phyloP scores from a whole-genome alignment of 2,329 filamentous ascomycete genomes.

The Trichoderma koningiopsis region DNA sequence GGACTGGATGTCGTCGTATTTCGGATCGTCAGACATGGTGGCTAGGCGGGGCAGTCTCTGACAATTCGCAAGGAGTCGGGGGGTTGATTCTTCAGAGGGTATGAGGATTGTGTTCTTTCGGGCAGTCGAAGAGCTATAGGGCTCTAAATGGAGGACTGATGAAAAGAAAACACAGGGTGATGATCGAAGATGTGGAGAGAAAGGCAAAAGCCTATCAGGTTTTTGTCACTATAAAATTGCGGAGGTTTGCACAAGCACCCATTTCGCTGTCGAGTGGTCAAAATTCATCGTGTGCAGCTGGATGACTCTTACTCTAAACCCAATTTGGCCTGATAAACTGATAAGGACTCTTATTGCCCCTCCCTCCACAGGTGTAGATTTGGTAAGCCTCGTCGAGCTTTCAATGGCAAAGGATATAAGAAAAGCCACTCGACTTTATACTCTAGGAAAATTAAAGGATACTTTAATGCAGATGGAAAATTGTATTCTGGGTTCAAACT shows the following conservation, averaged over 20 bases:
- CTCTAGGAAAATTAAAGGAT: neutral
- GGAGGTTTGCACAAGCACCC: slow-evolving; percentile 30
- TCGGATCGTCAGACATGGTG: slow-evolving; percentile 53
- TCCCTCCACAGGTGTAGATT: slow-evolving; percentile 37
- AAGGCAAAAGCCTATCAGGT: slow-evolving; percentile 10
- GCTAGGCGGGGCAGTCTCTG: slow-evolving; percentile 31
- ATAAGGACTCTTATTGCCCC: slow-evolving; percentile 44
- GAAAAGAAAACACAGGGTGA: neutral
- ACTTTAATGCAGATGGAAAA: neutral
- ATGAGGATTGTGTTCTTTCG: neutral
- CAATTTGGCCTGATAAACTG: slow-evolving; percentile 40
- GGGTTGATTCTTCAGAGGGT: neutral
- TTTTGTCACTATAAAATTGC: slow-evolving; percentile 32
- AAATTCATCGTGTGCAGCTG: slow-evolving; percentile 48
- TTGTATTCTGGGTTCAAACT: neutral
- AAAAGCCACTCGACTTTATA: neutral
- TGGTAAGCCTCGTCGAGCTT: slow-evolving; percentile 30
- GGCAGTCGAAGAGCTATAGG: neutral
- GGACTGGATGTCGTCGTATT: slow-evolving; percentile 73
- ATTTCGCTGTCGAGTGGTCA: slow-evolving; percentile 43
- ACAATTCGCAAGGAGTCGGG: neutral
- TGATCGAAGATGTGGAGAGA: neutral
- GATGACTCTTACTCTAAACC: slow-evolving; percentile 47
- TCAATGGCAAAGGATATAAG: neutral
- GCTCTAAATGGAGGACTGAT: neutral